These are phyloP conservation scores for Adansonia digitata DNA, from an alignment of 345 rosid genomes.

Conservation along the genomic window DNA sequence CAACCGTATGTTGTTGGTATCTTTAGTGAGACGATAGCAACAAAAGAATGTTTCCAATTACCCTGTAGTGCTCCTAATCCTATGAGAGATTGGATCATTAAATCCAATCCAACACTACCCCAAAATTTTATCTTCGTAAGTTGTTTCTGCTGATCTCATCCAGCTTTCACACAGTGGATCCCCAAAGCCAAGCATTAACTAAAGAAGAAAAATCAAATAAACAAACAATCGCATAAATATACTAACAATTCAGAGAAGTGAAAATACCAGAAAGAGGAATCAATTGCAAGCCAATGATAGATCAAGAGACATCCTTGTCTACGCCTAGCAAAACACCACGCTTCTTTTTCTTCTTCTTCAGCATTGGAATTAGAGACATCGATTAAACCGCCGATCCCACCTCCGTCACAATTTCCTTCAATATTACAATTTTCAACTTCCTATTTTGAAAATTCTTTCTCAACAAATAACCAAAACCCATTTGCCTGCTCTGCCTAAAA, in stretches of 20 bases:
- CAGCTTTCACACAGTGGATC: constrained; percentile 66
- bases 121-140: constrained; percentile 72
- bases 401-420: constrained; percentile 15
- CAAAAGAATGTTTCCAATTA: constrained; percentile 24
- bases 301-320: constrained; percentile 57
- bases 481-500: constrained; percentile 14
- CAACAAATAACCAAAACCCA: constrained; percentile 28
- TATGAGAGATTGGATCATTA: constrained; percentile 84
- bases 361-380: constrained; percentile 23
- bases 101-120: constrained; percentile 99
- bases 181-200: constrained; percentile 99
- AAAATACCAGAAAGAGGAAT: constrained; percentile 40
- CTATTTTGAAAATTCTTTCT: constrained; percentile 18
- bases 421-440: constrained; percentile 26
- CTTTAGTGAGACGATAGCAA: neutral
- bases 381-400: neutral
- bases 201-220: no score
- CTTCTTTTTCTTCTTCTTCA: no score
- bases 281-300: constrained; percentile 61
- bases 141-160: constrained; percentile 78
- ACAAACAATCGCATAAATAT: no score
- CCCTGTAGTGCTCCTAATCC: constrained; percentile 98
- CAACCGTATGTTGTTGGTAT: neutral
- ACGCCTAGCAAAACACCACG: no score
- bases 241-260: neutral